These are phyloP conservation scores for Cryptosporidium bovis DNA, from an alignment of 169 alveolate species.

Conservation along the genomic window DNA sequence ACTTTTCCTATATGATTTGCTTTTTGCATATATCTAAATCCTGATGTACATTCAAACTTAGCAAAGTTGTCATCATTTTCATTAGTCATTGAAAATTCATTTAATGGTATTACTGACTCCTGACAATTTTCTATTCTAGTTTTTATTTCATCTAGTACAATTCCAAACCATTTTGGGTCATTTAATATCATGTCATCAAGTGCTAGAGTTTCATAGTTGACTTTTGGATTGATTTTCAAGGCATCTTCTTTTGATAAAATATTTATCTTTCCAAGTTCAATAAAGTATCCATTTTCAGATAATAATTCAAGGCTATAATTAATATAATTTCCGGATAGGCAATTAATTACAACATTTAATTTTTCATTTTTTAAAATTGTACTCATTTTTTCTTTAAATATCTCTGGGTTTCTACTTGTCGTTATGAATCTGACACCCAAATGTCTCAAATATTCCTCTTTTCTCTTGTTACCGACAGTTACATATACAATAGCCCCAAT, in stretches of 20 bases:
- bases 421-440: slow-evolving; percentile 58
- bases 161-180: slow-evolving; percentile 67
- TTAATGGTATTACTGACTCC: slow-evolving; percentile 44
- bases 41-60: slow-evolving; percentile 33
- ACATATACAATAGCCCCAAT: slow-evolving; percentile 62
- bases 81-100: slow-evolving; percentile 18
- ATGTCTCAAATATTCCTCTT: slow-evolving; percentile 68
- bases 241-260: slow-evolving; percentile 42
- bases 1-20: slow-evolving; percentile 77
- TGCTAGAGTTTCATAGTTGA: slow-evolving; percentile 69
- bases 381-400: slow-evolving; percentile 38
- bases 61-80: not conserved
- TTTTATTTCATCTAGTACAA: slow-evolving; percentile 27
- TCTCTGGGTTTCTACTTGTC: slow-evolving; percentile 59
- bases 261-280: slow-evolving; percentile 69
- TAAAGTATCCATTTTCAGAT: slow-evolving; percentile 30
- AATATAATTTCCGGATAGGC: slow-evolving; percentile 70
- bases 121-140: slow-evolving; percentile 50
- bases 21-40: slow-evolving; percentile 72
- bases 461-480: slow-evolving; percentile 66
- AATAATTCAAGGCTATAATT: slow-evolving; percentile 46
- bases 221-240: slow-evolving; percentile 16
- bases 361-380: slow-evolving; percentile 30
- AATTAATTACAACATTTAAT: slow-evolving; percentile 54
- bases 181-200: slow-evolving; percentile 53